phyloP scores from a whole-genome alignment of 345 rosid species.

The Isatis tinctoria region DNA sequence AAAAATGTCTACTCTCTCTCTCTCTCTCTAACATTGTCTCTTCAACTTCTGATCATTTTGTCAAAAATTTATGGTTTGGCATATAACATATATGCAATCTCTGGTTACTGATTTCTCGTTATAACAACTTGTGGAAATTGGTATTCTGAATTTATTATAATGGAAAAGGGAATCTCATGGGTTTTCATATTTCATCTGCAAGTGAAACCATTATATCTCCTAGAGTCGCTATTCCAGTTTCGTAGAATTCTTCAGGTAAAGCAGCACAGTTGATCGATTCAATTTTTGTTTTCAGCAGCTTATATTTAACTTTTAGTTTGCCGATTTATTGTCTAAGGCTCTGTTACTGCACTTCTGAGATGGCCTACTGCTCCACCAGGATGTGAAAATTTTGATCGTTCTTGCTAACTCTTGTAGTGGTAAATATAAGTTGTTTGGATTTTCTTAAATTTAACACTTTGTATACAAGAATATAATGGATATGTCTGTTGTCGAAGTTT shows the following conservation, averaged over 20 bases:
- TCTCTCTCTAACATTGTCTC: too few relatives aligned
- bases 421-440: not conserved
- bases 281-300: not conserved
- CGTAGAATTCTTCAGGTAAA: conserved; percentile 60
- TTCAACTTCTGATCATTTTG: too few relatives aligned
- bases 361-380: conserved; percentile 96
- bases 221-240: conserved; percentile 69
- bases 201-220: conserved; percentile 76
- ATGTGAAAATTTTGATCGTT: conserved; percentile 34
- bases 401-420: not conserved
- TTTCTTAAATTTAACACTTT: not conserved
- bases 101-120: not conserved
- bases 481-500: conserved; percentile 86
- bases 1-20: too few relatives aligned
- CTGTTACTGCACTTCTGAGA: conserved; percentile 70
- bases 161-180: not conserved
- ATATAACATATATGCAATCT: not conserved
- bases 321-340: conserved; percentile 38
- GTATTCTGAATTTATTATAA: not conserved
- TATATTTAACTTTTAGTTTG: not conserved
- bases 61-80: not conserved
- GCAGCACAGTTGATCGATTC: not conserved
- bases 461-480: conserved; percentile 59
- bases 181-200: conserved; percentile 20
- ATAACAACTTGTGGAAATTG: not conserved